Evolutionary conservation across 768 basidiomycete genomes (phyloP), one percentile per base, ranked within the genome.

Genomic region (Wakefieldia striispora): DNA sequence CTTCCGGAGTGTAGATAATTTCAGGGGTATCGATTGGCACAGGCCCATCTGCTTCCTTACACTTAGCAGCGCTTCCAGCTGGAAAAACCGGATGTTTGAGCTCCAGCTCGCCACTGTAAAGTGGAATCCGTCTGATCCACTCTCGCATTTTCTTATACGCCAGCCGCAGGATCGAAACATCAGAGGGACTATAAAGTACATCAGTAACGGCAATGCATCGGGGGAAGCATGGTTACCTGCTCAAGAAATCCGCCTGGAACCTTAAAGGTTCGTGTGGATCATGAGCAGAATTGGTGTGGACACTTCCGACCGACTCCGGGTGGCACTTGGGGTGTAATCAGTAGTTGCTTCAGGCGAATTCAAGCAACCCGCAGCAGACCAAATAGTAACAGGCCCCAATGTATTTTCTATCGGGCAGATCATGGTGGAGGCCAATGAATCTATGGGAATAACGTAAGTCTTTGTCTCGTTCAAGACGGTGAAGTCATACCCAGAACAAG

Each of bases 181-280:
- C 67, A 6, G 55, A 62, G 3, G 55, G 27, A n/a, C 68, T 68
- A 33, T 17, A 17, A 23, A 6, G 12, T 3, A 19, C 9, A 26
- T 42, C 16, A 47, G 23, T 29, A 19, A 46, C 24, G 11, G 13
- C 12, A 10, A 19, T 24, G 16, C 12, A 10, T 16, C 33, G 31
- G 4, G 12, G 31, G 11, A 13, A 46, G 8, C 31, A 61, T 23
- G n/a, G 70, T 43, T 43, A 81, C 79, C 70, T 61, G 35, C 72
- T 65, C 17, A 81, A 67, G 58, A 69, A 80, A 20, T 73, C 75
- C 10, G 78, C 60, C 44, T 76, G 70, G 54, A 82, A 82, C 38
- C 65, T 59, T 11, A 70, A 65, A 14, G 68, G 63, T 7, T 70
- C 71, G 45, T 73, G 69, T 19, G 69, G 65, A 52, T 80, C 65